Evolutionary conservation across 2,329 filamentous ascomycete species (phyloP).

Genomic region (Penicillium sp.): DNA sequence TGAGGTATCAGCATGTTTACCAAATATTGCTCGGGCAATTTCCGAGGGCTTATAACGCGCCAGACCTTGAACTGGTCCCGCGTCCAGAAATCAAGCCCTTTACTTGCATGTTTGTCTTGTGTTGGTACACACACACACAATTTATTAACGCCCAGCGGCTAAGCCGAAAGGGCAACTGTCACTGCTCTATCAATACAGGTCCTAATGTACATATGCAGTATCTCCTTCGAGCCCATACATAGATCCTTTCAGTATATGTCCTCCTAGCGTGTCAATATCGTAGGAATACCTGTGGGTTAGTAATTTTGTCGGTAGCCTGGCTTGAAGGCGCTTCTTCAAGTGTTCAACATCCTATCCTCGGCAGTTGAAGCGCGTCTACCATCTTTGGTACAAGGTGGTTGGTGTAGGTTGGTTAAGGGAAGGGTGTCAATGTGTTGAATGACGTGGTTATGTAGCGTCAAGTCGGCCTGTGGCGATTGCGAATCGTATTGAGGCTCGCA

Average conservation of each 20-base stretch:
- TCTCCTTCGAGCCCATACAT: constrained; percentile 25
- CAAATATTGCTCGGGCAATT: too few relatives aligned
- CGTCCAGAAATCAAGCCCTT: too few relatives aligned
- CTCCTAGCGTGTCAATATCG: constrained; percentile 15
- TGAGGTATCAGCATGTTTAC: too few relatives aligned
- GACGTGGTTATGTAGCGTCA: constrained; percentile 21
- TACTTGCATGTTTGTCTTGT: too few relatives aligned
- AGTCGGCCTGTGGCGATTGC: constrained; percentile 23
- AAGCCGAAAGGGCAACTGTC: constrained; percentile 23
- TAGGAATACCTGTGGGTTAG: constrained; percentile 22
- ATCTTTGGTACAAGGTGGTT: constrained; percentile 21
- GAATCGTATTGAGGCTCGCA: constrained; percentile 27
- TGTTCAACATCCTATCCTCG: constrained; percentile 32
- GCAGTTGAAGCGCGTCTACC: constrained; percentile 31
- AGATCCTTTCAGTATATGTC: constrained; percentile 16
- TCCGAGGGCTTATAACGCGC: too few relatives aligned
- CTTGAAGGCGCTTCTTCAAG: constrained; percentile 33
- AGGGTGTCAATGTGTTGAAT: constrained; percentile 8
- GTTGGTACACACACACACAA: constrained; percentile 3
- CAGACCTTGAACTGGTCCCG: too few relatives aligned
- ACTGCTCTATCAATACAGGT: constrained; percentile 10
- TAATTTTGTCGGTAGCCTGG: constrained; percentile 24
- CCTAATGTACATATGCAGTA: constrained; percentile 12
- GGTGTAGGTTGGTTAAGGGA: constrained; percentile 11
- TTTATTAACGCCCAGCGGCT: constrained; percentile 19